phyloP scores from a whole-genome alignment of 106 monocot species.

The Amphibolis antarctica region DNA sequence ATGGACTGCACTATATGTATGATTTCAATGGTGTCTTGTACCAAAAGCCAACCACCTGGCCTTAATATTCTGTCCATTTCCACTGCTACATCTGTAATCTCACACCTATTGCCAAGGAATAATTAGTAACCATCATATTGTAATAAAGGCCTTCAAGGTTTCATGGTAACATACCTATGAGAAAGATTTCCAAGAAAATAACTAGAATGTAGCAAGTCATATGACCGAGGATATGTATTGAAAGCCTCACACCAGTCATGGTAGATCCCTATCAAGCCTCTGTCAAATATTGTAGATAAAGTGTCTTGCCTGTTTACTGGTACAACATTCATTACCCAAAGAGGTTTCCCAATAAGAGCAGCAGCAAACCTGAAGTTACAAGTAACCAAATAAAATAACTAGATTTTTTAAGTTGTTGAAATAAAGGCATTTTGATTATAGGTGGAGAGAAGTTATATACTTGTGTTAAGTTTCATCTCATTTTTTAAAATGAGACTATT shows the following conservation, averaged over 20 bases:
- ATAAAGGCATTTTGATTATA: not conserved
- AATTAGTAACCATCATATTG: not conserved
- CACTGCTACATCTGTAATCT: conserved; percentile 33
- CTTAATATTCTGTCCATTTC: conserved; percentile 90
- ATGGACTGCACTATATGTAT: conserved; percentile 38
- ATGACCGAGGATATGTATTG: conserved; percentile 87
- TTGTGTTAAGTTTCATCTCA: too few relatives aligned
- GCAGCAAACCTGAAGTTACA: conserved; percentile 62
- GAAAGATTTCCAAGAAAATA: conserved; percentile 49
- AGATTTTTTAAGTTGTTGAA: not conserved
- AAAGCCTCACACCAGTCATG: conserved; percentile 97
- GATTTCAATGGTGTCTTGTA: conserved; percentile 50
- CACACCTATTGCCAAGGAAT: conserved; percentile 39
- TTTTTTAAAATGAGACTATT: too few relatives aligned
- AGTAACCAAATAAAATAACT: not conserved
- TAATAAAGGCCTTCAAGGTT: not conserved
- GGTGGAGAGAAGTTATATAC: too few relatives aligned
- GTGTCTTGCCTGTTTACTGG: conserved; percentile 54
- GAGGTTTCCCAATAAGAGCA: conserved; percentile 40
- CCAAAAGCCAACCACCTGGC: conserved; percentile 73
- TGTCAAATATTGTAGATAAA: conserved; percentile 42
- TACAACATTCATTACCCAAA: conserved; percentile 86
- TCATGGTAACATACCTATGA: conserved; percentile 31
- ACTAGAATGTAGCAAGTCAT: conserved; percentile 69
- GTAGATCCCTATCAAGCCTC: conserved; percentile 78